A percentile compares a stretch with the other conserved stretches of the same genome.
These are phyloP conservation scores for Cryptosporidium bovis DNA, from an alignment of 169 alveolate species.

Conservation along the genomic window DNA sequence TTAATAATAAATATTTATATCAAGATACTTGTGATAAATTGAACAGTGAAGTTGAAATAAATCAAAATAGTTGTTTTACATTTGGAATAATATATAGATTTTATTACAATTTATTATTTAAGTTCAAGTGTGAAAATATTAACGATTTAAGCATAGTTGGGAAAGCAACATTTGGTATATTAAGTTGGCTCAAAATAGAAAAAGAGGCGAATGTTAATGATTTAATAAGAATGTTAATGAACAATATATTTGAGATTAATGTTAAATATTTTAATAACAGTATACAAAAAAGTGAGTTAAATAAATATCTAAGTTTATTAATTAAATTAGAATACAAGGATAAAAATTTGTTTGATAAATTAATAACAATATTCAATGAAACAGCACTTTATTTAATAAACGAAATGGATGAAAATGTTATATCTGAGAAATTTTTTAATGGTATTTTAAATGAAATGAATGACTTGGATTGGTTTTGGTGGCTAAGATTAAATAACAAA, in stretches of 20 bases:
- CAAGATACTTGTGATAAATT: not conserved
- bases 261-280: too few species aligned
- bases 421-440: not conserved
- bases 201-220: not conserved
- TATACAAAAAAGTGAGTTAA: too few species aligned
- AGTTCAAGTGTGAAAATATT: not conserved
- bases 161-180: conserved; percentile 13
- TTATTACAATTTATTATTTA: not conserved
- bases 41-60: not conserved
- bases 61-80: not conserved
- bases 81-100: conserved; percentile 4
- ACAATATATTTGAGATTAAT: too few species aligned
- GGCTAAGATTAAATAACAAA: not conserved
- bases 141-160: not conserved
- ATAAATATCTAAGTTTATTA: too few species aligned
- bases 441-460: not conserved
- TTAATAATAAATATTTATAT: not conserved
- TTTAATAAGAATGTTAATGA: not conserved
- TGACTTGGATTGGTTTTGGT: conserved; percentile 49
- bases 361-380: too few species aligned
- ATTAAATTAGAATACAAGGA: too few species aligned
- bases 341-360: too few species aligned
- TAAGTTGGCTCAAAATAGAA: conserved; percentile 20
- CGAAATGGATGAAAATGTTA: too few species aligned
- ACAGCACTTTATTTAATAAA: too few species aligned